These are phyloP conservation scores for Phytopythium cucurbitacearum DNA, from an alignment of 352 stramenopile species.

Conservation along the genomic window DNA sequence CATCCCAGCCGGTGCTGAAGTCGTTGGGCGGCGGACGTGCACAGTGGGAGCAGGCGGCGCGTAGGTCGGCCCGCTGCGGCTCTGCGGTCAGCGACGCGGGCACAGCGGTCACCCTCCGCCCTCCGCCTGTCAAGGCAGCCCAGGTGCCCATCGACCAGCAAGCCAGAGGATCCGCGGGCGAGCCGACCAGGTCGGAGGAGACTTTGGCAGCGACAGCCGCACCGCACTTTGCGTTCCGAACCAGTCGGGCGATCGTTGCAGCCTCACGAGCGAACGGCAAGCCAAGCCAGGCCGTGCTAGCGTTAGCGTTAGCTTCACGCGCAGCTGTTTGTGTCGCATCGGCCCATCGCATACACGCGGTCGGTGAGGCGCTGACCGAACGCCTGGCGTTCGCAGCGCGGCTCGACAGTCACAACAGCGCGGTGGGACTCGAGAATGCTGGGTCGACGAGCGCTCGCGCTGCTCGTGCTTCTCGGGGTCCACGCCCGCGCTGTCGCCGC, in stretches of 20 bases:
- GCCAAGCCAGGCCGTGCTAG: background rate
- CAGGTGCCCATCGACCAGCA: too few relatives aligned
- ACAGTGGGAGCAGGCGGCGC: background rate
- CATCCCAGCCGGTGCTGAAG: slow-evolving; percentile 1
- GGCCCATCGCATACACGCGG: too few relatives aligned
- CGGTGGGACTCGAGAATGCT: background rate
- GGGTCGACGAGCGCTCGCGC: background rate
- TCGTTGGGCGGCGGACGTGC: background rate
- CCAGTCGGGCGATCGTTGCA: too few relatives aligned
- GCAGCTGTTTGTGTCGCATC: slow-evolving; percentile 5
- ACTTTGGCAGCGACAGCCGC: too few relatives aligned
- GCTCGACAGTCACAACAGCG: background rate
- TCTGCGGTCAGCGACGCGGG: too few relatives aligned
- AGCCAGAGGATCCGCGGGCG: too few relatives aligned
- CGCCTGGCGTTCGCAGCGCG: background rate
- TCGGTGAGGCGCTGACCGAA: background rate
- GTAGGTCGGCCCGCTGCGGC: too few relatives aligned
- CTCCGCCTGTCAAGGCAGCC: too few relatives aligned
- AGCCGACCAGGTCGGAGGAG: too few relatives aligned
- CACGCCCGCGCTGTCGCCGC: background rate
- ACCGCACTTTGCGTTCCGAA: too few relatives aligned
- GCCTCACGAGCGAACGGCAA: too few relatives aligned
- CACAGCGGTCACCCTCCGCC: too few relatives aligned
- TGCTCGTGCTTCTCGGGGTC: background rate
- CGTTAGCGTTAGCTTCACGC: background rate